These are phyloP conservation scores for Aspergillus campestris DNA, from an alignment of 495 filamentous ascomycete species.

Conservation along the genomic window DNA sequence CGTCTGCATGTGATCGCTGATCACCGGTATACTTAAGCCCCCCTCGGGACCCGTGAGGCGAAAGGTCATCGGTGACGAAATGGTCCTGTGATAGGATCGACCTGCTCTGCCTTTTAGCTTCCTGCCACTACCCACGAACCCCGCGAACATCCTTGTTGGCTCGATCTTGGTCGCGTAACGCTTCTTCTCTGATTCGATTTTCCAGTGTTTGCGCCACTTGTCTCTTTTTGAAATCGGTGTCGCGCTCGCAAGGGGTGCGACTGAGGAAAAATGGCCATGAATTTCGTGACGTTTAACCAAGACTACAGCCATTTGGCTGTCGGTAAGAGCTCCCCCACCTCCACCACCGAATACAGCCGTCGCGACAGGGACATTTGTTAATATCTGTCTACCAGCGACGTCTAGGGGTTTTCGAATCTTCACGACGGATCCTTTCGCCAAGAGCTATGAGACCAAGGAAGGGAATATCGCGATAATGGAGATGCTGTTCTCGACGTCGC, in stretches of 20 bases:
- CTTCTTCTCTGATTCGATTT: too few relatives aligned
- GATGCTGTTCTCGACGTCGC: conserved; percentile 98
- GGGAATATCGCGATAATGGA: conserved; percentile 91
- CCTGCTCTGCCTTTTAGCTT: not conserved
- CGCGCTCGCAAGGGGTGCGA: conserved; percentile 3
- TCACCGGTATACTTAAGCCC: not conserved
- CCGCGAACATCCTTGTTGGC: not conserved
- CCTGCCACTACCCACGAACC: not conserved
- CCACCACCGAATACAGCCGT: too few relatives aligned
- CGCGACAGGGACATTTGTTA: conserved; percentile 12
- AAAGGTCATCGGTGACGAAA: conserved; percentile 10
- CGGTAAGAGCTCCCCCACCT: conserved; percentile 43
- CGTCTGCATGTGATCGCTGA: not conserved
- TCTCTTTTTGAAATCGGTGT: too few relatives aligned
- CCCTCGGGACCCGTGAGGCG: conserved; percentile 10
- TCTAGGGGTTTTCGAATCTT: conserved; percentile 90
- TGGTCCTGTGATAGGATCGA: conserved; percentile 14
- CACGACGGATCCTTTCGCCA: conserved; percentile 89
- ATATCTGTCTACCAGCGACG: conserved; percentile 50
- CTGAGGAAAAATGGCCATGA: conserved; percentile 58
- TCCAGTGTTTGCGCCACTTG: too few relatives aligned
- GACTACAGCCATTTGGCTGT: conserved; percentile 95
- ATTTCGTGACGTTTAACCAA: conserved; percentile 98
- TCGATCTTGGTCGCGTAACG: too few relatives aligned
- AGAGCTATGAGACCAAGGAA: conserved; percentile 86